Evolutionary conservation across 306 rosid genomes (phyloP).

Genomic region (apple (Malus domestica)): DNA sequence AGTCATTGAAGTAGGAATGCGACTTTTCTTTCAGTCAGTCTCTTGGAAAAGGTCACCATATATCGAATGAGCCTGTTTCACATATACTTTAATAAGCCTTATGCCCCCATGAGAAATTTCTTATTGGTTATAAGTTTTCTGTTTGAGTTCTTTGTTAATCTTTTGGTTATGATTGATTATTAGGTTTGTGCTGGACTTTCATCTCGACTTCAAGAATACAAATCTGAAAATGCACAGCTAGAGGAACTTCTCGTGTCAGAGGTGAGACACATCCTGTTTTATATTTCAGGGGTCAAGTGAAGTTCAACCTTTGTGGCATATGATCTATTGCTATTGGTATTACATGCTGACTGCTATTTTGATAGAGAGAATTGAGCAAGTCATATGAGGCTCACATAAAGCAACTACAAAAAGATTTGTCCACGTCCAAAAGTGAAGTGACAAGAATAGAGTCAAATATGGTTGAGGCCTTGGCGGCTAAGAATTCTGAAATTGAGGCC

Average conservation of each 20-base stretch:
- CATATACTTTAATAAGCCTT: conserved; percentile 8
- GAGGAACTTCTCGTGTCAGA: conserved; percentile 96
- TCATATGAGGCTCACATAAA: conserved; percentile 80
- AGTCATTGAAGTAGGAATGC: background rate
- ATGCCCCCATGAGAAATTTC: conserved; percentile 7
- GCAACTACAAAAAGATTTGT: conserved; percentile 68
- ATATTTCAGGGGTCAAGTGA: conserved; percentile 13
- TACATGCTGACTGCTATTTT: conserved; percentile 15
- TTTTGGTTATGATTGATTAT: conserved; percentile 25
- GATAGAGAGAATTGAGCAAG: conserved; percentile 88
- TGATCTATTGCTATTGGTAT: conserved; percentile 1
- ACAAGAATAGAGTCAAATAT: conserved; percentile 78
- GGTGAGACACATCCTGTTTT: conserved; percentile 36
- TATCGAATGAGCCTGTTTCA: conserved; percentile 6
- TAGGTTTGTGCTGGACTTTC: conserved; percentile 99
- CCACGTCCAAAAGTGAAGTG: conserved; percentile 69
- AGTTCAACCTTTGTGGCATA: background rate
- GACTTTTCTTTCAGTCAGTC: conserved; percentile 2
- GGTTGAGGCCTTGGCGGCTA: conserved; percentile 89
- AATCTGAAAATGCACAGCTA: conserved; percentile 92
- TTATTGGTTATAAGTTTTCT: conserved; percentile 16
- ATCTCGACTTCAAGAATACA: conserved; percentile 92
- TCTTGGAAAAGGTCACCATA: conserved; percentile 11
- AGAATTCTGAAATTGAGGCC: conserved; percentile 87
- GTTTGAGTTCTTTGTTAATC: conserved; percentile 22